Evolutionary conservation across 805 yeast genomes (phyloP).

Genomic region (Starmera dryadoides): DNA sequence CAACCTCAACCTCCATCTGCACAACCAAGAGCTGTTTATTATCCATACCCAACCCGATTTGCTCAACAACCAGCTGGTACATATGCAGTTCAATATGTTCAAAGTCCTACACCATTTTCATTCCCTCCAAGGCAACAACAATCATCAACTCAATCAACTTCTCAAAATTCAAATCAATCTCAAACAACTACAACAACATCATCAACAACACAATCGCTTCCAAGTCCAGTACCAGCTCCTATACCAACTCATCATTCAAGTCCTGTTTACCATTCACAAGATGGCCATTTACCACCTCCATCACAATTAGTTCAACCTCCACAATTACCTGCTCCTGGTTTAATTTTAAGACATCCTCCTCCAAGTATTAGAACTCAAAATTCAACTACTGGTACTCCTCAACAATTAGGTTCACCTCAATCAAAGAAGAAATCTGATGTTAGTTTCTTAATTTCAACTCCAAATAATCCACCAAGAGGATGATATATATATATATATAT

Average conservation of each 20-base stretch:
- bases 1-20: not conserved
- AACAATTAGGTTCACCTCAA: not conserved
- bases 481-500: not conserved
- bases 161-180: too few relatives aligned
- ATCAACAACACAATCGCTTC: not conserved
- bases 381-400: too few relatives aligned
- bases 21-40: constrained; percentile 2
- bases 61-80: not conserved
- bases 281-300: not conserved
- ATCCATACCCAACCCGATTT: constrained; percentile 2
- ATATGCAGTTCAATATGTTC: not conserved
- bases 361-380: too few relatives aligned
- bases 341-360: too few relatives aligned
- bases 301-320: not conserved
- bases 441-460: constrained; percentile 19
- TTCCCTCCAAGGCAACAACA: not conserved
- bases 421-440: constrained; percentile 11
- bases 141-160: too few relatives aligned
- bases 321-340: not conserved
- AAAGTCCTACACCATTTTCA: not conserved
- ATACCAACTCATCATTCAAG: not conserved
- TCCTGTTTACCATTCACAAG: too few relatives aligned
- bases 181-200: constrained; percentile 1
- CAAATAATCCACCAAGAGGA: constrained; percentile 19
- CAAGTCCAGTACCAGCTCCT: constrained; percentile 1